Evolutionary conservation across 176 grass and related monocot species (phyloP).

Genomic region (Avena atlantica): DNA sequence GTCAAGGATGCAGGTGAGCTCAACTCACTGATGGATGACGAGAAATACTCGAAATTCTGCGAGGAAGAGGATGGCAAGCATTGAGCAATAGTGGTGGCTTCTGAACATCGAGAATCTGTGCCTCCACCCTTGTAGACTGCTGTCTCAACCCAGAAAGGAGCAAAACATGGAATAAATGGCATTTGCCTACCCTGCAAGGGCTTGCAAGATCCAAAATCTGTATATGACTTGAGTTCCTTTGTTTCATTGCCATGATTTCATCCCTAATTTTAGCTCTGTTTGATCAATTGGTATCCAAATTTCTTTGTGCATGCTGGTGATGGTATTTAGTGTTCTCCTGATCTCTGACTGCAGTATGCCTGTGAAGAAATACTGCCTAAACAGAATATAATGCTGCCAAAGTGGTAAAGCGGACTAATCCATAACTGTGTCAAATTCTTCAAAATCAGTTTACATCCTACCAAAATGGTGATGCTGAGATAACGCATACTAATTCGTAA

Average conservation of each 20-base stretch:
- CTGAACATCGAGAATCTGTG: conserved; percentile 6
- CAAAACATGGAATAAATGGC: conserved; percentile 46
- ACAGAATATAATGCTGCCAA: not conserved
- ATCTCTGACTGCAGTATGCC: not conserved
- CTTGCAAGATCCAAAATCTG: conserved; percentile 32
- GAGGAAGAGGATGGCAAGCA: conserved; percentile 85
- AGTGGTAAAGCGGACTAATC: not conserved
- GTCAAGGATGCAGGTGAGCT: conserved; percentile 66
- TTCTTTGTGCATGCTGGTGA: not conserved
- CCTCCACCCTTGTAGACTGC: conserved; percentile 19
- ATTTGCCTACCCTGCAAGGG: conserved; percentile 34
- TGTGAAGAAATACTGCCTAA: not conserved
- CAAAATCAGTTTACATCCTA: not conserved
- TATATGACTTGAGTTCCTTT: conserved; percentile 42
- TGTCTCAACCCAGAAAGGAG: not conserved
- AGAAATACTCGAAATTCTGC: conserved; percentile 81
- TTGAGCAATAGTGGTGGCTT: conserved; percentile 48
- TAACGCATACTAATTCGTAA: not conserved
- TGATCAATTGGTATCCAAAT: not conserved
- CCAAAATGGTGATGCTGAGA: not conserved
- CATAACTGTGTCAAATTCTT: not conserved
- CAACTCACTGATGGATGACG: conserved; percentile 77
- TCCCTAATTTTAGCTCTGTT: not conserved
- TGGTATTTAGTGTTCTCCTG: not conserved
- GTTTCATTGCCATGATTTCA: not conserved